Evolutionary conservation across 1,284 basidiomycete species (phyloP).

Genomic region (Rhodotorula sp.): DNA sequence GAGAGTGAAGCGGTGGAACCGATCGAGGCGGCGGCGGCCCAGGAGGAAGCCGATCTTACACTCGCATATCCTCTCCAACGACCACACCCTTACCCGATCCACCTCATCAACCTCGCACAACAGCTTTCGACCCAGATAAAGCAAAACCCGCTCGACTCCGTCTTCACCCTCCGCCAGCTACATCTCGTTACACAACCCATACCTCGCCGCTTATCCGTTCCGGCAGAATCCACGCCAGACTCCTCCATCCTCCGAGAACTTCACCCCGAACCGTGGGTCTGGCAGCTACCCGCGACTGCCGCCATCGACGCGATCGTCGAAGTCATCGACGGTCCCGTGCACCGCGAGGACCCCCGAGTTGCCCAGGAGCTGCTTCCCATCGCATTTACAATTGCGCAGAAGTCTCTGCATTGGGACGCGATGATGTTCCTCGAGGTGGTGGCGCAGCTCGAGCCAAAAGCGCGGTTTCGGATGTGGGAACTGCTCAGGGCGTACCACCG

Average conservation of each 20-base stretch:
- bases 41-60: background rate
- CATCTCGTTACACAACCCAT: conserved; percentile 22
- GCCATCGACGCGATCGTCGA: conserved; percentile 33
- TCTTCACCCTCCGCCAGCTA: conserved; percentile 45
- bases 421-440: conserved; percentile 27
- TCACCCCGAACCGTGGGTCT: conserved; percentile 35
- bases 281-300: conserved; percentile 28
- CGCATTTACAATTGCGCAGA: conserved; percentile 22
- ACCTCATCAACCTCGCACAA: conserved; percentile 1
- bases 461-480: conserved; percentile 14
- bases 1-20: background rate
- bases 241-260: conserved; percentile 6
- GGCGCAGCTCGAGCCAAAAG: background rate
- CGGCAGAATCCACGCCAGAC: background rate
- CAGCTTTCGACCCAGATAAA: conserved; percentile 41
- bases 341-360: background rate
- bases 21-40: background rate
- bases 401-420: conserved; percentile 32
- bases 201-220: background rate
- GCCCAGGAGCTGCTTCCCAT: conserved; percentile 18
- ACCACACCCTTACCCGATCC: conserved; percentile 4
- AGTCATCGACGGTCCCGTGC: background rate
- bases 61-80: background rate
- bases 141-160: conserved; percentile 60
- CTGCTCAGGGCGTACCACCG: conserved; percentile 3